phyloP scores from a whole-genome alignment of 1,139 yeast species.

The Magnusiomyces ingens region DNA sequence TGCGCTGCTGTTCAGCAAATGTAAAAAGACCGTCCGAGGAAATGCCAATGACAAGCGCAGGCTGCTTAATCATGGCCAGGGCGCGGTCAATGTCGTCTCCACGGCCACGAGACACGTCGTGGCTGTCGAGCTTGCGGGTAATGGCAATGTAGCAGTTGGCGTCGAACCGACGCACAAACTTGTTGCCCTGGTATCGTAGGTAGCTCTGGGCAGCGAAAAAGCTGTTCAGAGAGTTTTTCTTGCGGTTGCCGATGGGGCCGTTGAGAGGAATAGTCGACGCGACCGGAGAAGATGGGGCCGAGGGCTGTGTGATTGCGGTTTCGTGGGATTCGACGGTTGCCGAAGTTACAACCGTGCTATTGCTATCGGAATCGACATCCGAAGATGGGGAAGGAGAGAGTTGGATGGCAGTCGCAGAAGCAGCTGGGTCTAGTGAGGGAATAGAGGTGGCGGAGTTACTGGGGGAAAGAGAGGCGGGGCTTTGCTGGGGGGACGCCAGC shows the following conservation, averaged over 20 bases:
- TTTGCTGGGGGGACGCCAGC: slow-evolving; percentile 17
- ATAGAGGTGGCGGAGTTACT: slow-evolving; percentile 5
- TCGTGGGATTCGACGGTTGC: slow-evolving; percentile 6
- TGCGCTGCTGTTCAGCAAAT: slow-evolving; percentile 77
- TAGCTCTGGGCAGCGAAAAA: slow-evolving; percentile 94
- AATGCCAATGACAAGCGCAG: slow-evolving; percentile 81
- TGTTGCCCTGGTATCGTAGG: slow-evolving; percentile 85
- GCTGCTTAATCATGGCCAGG: slow-evolving; percentile 54
- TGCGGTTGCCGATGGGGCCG: slow-evolving; percentile 15
- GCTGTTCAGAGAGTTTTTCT: slow-evolving; percentile 58
- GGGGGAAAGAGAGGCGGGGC: slow-evolving; percentile 3
- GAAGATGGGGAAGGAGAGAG: slow-evolving; percentile 19
- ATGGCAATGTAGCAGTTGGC: slow-evolving; percentile 95
- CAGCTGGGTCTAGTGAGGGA: slow-evolving; percentile 6
- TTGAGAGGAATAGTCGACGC: neutral
- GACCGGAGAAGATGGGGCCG: slow-evolving; percentile 10
- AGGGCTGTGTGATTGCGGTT: neutral
- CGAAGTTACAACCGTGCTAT: slow-evolving; percentile 3
- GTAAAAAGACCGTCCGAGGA: slow-evolving; percentile 91
- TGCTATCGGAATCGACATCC: slow-evolving; percentile 13
- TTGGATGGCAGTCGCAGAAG: slow-evolving; percentile 17
- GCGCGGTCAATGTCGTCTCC: slow-evolving; percentile 47
- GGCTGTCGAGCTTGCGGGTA: slow-evolving; percentile 89
- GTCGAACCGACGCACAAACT: slow-evolving; percentile 83
- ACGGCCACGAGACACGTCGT: slow-evolving; percentile 82